These are phyloP conservation scores for Cylindrotheca closterium DNA, from an alignment of 108 stramenopile species.

Conservation along the genomic window DNA sequence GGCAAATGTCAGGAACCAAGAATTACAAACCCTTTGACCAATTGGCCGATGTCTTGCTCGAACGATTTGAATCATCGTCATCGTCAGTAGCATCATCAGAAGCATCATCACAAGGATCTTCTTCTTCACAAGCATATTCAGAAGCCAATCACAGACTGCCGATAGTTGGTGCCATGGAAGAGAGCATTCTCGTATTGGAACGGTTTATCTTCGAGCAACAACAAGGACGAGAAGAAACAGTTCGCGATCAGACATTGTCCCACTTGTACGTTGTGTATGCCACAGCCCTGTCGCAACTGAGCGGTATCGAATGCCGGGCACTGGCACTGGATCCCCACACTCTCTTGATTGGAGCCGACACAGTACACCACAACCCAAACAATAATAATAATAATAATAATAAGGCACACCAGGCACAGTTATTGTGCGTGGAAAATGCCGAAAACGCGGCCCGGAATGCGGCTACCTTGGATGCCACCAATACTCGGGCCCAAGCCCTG, in stretches of 20 bases:
- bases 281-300: constrained; percentile 34
- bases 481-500: constrained; percentile 40
- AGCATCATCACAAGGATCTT: too few relatives aligned
- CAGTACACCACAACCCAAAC: neutral
- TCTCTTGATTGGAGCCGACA: constrained; percentile 52
- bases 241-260: constrained; percentile 36
- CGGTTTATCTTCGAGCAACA: constrained; percentile 14
- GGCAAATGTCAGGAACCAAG: neutral
- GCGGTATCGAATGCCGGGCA: constrained; percentile 32
- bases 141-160: constrained; percentile 1
- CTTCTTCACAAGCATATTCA: too few relatives aligned
- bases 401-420: constrained; percentile 21
- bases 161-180: constrained; percentile 33
- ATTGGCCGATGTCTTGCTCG: neutral
- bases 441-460: constrained; percentile 66
- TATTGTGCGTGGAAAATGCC: constrained; percentile 61
- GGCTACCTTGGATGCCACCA: constrained; percentile 52
- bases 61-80: neutral
- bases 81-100: neutral
- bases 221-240: constrained; percentile 15
- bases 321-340: constrained; percentile 54
- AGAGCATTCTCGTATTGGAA: constrained; percentile 29
- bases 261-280: constrained; percentile 62
- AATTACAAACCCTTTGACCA: neutral
- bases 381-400: constrained; percentile 7